Percentiles rank a stretch among this genome's conserved stretches.
Evolutionary conservation across 768 basidiomycete species (phyloP).

Genomic region (Pleurotus tuber-regium): DNA sequence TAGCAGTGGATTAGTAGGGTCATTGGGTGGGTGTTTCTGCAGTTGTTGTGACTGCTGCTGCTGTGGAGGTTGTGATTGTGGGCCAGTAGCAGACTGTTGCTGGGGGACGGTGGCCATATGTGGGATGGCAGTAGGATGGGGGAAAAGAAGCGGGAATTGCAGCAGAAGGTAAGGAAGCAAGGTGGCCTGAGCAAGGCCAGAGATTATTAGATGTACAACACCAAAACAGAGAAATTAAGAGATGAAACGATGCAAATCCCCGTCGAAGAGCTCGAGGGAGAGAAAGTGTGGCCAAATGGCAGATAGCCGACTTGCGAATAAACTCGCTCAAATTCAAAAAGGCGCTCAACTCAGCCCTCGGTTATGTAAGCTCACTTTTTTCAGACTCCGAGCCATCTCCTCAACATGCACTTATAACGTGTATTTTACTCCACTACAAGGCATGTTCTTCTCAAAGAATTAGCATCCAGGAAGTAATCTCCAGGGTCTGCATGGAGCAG

Average conservation of each 20-base stretch:
- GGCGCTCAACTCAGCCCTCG: not conserved
- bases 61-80: conserved; percentile 12
- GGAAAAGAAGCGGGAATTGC: not conserved
- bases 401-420: no score
- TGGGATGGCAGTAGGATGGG: conserved; percentile 5
- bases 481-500: no score
- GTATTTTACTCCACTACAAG: no score
- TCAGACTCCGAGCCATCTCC: not conserved
- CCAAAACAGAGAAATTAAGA: not conserved
- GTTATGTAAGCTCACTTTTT: not conserved
- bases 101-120: conserved; percentile 28
- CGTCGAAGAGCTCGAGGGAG: not conserved
- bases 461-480: no score
- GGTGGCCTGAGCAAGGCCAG: not conserved
- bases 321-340: not conserved
- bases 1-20: conserved; percentile 26
- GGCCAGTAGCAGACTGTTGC: conserved; percentile 16
- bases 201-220: conserved; percentile 16
- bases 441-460: no score
- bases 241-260: not conserved
- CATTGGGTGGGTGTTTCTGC: conserved; percentile 18
- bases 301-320: not conserved
- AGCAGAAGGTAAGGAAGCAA: not conserved
- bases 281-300: not conserved
- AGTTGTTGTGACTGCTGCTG: conserved; percentile 21